Evolutionary conservation across 768 basidiomycete genomes (phyloP), one percentile per base, ranked within the genome.

Genomic region (Tylopilus sp.): DNA sequence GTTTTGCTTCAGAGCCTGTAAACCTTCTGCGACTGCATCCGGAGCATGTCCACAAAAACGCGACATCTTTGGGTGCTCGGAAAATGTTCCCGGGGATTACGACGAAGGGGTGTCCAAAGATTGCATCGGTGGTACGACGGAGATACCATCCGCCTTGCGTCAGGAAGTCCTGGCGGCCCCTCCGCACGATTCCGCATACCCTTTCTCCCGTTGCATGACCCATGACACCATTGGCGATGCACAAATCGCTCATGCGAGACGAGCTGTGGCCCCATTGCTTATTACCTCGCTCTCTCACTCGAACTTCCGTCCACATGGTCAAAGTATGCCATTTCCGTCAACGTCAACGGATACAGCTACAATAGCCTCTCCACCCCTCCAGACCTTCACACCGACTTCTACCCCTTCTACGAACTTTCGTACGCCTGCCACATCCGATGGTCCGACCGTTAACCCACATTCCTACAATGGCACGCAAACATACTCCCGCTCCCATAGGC

Each of bases 1-100:
- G 56, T 91, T 88, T 70, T 91, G 87, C 71, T 79, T 88, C 72
- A 81, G 86, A 40, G 85, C 79, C 15, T 88, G 85, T 67, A 80
- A 79, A 49, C 77, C 79, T 22, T 67, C 67, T 31, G 72, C 71
- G 1, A 69, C 66, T 21, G 79, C 83, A 2, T 77, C 81, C 1
- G 65, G 61, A 3, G 70, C 75, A 58, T 89, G 85, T 64, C 73
- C 86, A 57, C 83, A 83, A 57, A 81, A 85, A 55, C 73, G 75
- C 62, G 76, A 79, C 47, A 50, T 71, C 22, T 74, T 81, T 71
- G 83, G 82, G 13, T 80, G 87, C 60, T 65, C 33, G 5, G 86
- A 83, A 80, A 81, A 85, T 58, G 82, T 82, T 76, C 80, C 80
- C 11, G 78, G 64, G 15, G 73, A 73, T 48, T 80, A 79, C 55